A percentile compares a stretch with the other conserved stretches of the same genome.
These are phyloP conservation scores for Fusarium sp. DNA, from an alignment of 2,329 filamentous ascomycete species.

Conservation along the genomic window DNA sequence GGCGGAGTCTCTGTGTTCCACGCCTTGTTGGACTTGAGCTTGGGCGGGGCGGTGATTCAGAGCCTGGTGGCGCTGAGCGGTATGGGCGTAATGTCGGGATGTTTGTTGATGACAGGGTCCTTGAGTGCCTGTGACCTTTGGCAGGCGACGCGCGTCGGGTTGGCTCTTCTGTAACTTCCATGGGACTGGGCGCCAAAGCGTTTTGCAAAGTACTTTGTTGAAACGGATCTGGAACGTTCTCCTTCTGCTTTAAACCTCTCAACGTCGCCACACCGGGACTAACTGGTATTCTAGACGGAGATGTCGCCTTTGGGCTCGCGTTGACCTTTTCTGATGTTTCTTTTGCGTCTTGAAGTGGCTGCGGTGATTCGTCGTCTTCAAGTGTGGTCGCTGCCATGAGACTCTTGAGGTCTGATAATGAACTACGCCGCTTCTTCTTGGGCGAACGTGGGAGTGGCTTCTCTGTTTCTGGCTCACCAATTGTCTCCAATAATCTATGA, in stretches of 20 bases:
- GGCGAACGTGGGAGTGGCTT: slow-evolving; percentile 55
- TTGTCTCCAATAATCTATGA: slow-evolving; percentile 68
- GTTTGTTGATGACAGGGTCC: slow-evolving; percentile 65
- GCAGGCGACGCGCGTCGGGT: slow-evolving; percentile 41
- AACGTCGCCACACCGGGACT: slow-evolving; percentile 59
- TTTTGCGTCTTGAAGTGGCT: slow-evolving; percentile 65
- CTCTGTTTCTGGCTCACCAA: slow-evolving; percentile 67
- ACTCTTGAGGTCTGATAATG: slow-evolving; percentile 84
- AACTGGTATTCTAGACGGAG: slow-evolving; percentile 65
- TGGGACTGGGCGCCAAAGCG: slow-evolving; percentile 26
- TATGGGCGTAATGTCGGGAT: slow-evolving; percentile 66
- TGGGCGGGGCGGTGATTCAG: slow-evolving; percentile 42
- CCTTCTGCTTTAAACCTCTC: slow-evolving; percentile 62
- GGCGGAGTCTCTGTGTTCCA: slow-evolving; percentile 67
- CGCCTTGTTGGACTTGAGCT: slow-evolving; percentile 49
- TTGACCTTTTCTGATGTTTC: slow-evolving; percentile 69
- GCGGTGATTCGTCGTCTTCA: slow-evolving; percentile 54
- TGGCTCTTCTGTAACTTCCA: slow-evolving; percentile 33
- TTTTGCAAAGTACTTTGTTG: slow-evolving; percentile 22
- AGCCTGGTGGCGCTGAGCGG: slow-evolving; percentile 44
- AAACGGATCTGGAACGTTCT: slow-evolving; percentile 48
- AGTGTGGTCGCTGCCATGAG: slow-evolving; percentile 73
- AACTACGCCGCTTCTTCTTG: slow-evolving; percentile 88
- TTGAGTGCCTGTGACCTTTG: slow-evolving; percentile 57
- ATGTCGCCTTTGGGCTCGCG: slow-evolving; percentile 58